A percentile compares a stretch with the other conserved stretches of the same genome.
Evolutionary conservation across 148 eudicot genomes (phyloP).

Genomic region (Chenopodium album): DNA sequence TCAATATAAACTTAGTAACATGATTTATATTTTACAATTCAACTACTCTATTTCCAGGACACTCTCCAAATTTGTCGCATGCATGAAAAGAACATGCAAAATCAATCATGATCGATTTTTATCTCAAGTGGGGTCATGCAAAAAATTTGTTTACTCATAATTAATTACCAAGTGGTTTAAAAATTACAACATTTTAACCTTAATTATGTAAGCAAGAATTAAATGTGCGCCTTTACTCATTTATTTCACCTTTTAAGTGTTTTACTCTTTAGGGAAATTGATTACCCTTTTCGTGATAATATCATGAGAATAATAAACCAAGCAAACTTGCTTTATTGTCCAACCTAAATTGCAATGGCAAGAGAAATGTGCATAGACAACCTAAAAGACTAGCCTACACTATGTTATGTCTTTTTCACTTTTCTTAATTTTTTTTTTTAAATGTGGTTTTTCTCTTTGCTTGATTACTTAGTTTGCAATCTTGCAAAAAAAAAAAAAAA

Average conservation of each 20-base stretch:
- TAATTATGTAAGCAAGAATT: not conserved
- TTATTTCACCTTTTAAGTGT: not conserved
- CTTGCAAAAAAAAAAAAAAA: not conserved
- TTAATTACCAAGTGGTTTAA: not conserved
- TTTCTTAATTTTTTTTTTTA: too few relatives aligned
- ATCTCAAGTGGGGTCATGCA: constrained; percentile 3
- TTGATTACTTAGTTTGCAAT: not conserved
- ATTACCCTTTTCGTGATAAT: not conserved
- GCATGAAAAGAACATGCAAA: constrained; percentile 16
- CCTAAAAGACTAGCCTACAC: constrained; percentile 9
- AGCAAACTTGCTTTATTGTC: not conserved
- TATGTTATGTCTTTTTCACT: not conserved
- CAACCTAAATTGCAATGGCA: constrained; percentile 1
- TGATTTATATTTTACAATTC: not conserved
- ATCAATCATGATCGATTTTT: not conserved
- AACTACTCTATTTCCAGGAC: not conserved
- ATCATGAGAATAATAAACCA: constrained; percentile 2
- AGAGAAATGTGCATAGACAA: not conserved
- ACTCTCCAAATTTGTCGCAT: constrained; percentile 16
- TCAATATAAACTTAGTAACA: too few relatives aligned
- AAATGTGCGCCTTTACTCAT: not conserved
- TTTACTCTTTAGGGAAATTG: not conserved
- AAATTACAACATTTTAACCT: not conserved
- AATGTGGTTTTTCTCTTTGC: not conserved
- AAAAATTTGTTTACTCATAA: too few relatives aligned